Percentiles rank a stretch among this genome's conserved stretches.
Conservation (phyloP, 2,329 filamentous ascomycete species). For the Aspergillus brasiliensis region DNA sequence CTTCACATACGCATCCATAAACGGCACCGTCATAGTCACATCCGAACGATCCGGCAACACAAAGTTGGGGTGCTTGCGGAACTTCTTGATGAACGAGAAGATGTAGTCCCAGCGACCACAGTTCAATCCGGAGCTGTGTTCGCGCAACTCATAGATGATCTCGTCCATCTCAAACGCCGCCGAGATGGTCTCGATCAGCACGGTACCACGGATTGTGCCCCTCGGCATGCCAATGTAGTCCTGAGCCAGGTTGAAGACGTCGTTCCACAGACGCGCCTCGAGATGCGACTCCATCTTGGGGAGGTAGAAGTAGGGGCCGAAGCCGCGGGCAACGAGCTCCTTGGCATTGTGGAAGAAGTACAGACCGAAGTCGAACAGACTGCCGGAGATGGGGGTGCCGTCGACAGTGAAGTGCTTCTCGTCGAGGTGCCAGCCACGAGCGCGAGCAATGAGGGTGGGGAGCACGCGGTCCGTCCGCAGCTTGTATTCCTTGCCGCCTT, state of each 20-base stretch:
- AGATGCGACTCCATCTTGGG: constrained; percentile 98
- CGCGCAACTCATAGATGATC: constrained; percentile 98
- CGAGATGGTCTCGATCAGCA: constrained; percentile 95
- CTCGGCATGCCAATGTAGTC: constrained; percentile 87
- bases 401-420: constrained; percentile 98
- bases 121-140: constrained; percentile 95
- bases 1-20: constrained; percentile 97
- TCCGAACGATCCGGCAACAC: constrained; percentile 86
- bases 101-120: constrained; percentile 99
- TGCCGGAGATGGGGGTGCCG: constrained; percentile 88
- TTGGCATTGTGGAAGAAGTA: constrained; percentile 99
- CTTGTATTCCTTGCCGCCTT: constrained; percentile 94
- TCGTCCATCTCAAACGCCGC: constrained; percentile 99
- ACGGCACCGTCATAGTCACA: constrained; percentile 97
- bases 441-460: constrained; percentile 90
- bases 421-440: constrained; percentile 95
- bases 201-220: constrained; percentile 91
- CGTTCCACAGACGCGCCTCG: constrained; percentile 96
- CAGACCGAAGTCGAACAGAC: constrained; percentile 94
- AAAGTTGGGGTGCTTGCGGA: constrained; percentile 91
- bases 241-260: constrained; percentile 93
- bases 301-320: constrained; percentile 95
- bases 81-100: constrained; percentile 99
- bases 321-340: constrained; percentile 80
- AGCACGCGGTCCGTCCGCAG: constrained; percentile 84